A percentile compares a stretch with the other conserved stretches of the same genome.
phyloP scores from a whole-genome alignment of 306 rosid genomes.

The Quercus rubra region DNA sequence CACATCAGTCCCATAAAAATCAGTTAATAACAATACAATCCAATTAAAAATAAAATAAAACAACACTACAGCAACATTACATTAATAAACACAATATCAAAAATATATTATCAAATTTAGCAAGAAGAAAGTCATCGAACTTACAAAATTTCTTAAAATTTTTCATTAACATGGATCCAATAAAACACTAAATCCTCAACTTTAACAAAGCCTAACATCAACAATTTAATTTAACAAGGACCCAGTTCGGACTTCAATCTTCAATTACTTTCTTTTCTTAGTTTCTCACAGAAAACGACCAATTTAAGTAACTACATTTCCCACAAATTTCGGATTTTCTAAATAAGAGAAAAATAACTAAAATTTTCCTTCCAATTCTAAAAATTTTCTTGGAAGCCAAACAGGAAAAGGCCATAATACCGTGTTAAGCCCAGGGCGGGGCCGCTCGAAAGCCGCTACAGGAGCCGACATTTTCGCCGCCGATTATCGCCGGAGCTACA shows the following conservation, averaged over 20 bases:
- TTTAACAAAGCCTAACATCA: background rate
- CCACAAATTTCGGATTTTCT: no score
- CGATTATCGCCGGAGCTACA: slow-evolving; percentile 24
- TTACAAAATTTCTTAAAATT: background rate
- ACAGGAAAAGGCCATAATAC: slow-evolving; percentile 33
- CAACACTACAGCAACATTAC: background rate
- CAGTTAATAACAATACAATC: background rate
- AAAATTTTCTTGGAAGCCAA: slow-evolving; percentile 29
- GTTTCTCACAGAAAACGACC: background rate
- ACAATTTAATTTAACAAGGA: background rate
- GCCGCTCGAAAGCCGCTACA: slow-evolving; percentile 84
- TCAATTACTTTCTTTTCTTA: background rate
- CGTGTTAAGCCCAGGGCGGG: slow-evolving; percentile 75
- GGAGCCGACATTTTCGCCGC: slow-evolving; percentile 81
- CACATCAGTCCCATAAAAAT: background rate
- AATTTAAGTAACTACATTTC: background rate
- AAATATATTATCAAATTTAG: background rate
- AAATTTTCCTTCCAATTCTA: slow-evolving; percentile 1
- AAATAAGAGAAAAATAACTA: background rate
- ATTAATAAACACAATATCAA: background rate
- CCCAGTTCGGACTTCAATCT: background rate
- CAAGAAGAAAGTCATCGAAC: background rate
- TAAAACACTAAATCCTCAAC: background rate
- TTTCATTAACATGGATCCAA: background rate
- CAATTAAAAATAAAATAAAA: background rate